Evolutionary conservation across 257 asterid genomes (phyloP), one percentile per base, ranked within the genome.

Genomic region (Petunia secreta): DNA sequence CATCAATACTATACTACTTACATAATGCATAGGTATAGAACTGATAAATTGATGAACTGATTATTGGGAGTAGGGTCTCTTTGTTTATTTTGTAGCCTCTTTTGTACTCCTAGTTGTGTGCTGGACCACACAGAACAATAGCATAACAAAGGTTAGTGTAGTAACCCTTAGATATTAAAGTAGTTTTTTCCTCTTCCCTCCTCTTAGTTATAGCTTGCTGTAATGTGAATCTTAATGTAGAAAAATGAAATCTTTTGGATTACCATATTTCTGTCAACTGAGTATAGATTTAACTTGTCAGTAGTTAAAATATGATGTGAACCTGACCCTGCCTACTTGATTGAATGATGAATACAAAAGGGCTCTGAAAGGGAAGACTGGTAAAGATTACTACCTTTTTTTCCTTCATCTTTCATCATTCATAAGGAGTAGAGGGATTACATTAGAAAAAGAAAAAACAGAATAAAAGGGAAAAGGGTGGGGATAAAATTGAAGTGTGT

Each of bases 1-100:
- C 94, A 91, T 87, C 89, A 89, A 85, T 86, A 89, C 87, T 87
- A 90, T 89, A 87, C 83, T 88, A 82, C 79, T 86, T 84, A 92
- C 91, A 91, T 88, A 84, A 84, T 90, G 94, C 88, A 89, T 87
- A 93, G 83, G 89, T 86, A 82, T 87, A 88, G 86, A 90, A 88
- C 93, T 86, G 88, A 85, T 93, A 93, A 90, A 89, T 86, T 89
- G 89, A 85, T 93, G 94, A 90, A 89, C 87, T 89, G 89, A 89
- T 88, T 90, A 64, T 87, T 83, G 91, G 68, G 89, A 91, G 92
- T 86, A 86, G 92, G 94, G 91, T 81, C 86, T 84, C 73, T 85
- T 86, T 84, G 86, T 86, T 78, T 89, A 85, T 82, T 89, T 87
- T 89, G 85, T 85, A 85, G 88, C 87, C 85, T 85, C 91, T 88